phyloP scores from a whole-genome alignment of 352 stramenopile species.

The Pelagophyceae sp. region DNA sequence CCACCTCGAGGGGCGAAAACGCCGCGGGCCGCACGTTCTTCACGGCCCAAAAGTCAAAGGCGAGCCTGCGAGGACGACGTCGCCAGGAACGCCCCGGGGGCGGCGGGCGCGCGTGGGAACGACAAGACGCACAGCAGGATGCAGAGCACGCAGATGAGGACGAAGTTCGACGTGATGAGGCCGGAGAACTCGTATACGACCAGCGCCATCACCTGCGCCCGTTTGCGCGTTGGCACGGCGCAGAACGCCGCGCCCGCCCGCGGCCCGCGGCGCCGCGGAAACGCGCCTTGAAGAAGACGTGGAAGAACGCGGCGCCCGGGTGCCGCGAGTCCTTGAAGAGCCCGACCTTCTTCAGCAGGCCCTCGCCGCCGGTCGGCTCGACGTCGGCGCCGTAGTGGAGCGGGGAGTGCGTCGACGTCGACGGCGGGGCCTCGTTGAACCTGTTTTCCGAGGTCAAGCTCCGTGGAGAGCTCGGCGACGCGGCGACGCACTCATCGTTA shows the following conservation, averaged over 20 bases:
- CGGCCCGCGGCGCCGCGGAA: no score
- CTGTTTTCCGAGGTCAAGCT: background rate
- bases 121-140: slow-evolving; percentile 51
- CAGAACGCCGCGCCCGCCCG: no score
- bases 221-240: background rate
- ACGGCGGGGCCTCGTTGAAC: background rate
- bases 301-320: slow-evolving; percentile 76
- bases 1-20: no score
- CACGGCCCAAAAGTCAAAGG: slow-evolving; percentile 89
- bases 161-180: slow-evolving; percentile 61
- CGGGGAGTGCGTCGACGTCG: background rate
- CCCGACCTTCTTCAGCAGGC: background rate
- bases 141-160: slow-evolving; percentile 82
- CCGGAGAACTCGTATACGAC: slow-evolving; percentile 71
- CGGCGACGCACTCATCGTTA: background rate
- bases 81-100: no score
- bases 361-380: background rate
- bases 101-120: background rate
- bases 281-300: slow-evolving; percentile 72
- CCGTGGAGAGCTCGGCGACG: background rate
- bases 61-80: slow-evolving; percentile 46
- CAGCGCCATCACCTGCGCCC: slow-evolving; percentile 52
- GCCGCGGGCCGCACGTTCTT: no score
- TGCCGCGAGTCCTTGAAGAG: slow-evolving; percentile 51
- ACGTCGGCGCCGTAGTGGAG: background rate